Conservation (phyloP, 345 rosid genomes). For the Gossypium sturtianum region DNA sequence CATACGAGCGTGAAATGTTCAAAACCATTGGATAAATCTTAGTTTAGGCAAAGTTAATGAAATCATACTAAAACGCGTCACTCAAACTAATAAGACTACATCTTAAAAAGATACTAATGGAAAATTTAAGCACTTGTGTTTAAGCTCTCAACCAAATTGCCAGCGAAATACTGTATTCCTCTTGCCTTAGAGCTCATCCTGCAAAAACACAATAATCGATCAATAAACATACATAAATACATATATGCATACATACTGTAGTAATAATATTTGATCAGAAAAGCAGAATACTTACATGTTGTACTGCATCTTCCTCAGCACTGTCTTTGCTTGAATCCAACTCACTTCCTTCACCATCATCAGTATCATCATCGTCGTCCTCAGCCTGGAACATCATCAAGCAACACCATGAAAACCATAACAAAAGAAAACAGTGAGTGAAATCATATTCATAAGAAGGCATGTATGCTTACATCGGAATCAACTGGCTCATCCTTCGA, state of each 20-base stretch:
- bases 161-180: neutral
- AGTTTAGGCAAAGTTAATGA: neutral
- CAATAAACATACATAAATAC: neutral
- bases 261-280: neutral
- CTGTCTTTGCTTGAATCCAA: constrained; percentile 29
- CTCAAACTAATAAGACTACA: constrained; percentile 11
- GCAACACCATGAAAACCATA: constrained; percentile 5
- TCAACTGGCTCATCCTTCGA: constrained; percentile 54
- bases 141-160: neutral
- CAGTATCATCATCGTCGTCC: constrained; percentile 40
- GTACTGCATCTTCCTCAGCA: constrained; percentile 20
- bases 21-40: constrained; percentile 6
- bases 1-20: neutral
- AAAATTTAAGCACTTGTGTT: constrained; percentile 2
- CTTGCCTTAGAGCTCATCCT: constrained; percentile 78
- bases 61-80: neutral
- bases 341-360: constrained; percentile 35
- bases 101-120: too few relatives aligned
- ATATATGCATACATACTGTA: too few relatives aligned
- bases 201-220: constrained; percentile 8
- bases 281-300: constrained; percentile 27
- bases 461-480: constrained; percentile 59
- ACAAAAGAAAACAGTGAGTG: neutral
- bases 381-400: constrained; percentile 45
- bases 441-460: neutral